Conservation (phyloP, 176 grass and related monocot genomes). For the Cymbopogon citratus region DNA sequence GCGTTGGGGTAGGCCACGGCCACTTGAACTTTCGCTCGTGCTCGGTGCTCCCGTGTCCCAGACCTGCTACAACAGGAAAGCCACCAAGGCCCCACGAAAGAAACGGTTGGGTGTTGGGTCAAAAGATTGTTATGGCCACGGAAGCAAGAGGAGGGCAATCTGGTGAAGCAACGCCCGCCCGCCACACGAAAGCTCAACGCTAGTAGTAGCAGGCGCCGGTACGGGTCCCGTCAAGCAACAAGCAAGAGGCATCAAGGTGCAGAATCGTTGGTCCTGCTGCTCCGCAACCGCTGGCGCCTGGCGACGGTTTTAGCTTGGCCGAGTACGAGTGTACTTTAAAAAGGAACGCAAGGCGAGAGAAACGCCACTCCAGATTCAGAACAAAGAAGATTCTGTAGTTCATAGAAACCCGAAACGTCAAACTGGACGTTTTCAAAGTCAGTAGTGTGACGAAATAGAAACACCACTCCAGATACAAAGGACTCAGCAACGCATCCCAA, state of each 20-base stretch:
- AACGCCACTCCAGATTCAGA: too few species aligned
- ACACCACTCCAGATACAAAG: too few species aligned
- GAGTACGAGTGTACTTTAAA: not conserved
- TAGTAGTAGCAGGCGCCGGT: not conserved
- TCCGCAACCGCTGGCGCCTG: not conserved
- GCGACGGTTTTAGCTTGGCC: not conserved
- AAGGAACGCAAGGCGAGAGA: not conserved
- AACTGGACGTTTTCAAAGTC: not conserved
- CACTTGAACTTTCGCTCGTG: not conserved
- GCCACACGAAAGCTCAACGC: slow-evolving; percentile 1
- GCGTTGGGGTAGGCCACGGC: not conserved
- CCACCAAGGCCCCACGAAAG: not conserved
- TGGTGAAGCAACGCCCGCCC: not conserved
- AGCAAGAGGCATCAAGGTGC: not conserved
- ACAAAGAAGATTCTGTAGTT: too few species aligned
- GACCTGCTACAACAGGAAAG: not conserved
- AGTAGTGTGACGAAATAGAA: too few species aligned
- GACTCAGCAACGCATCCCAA: not conserved
- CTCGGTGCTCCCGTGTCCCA: not conserved
- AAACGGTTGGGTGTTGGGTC: not conserved
- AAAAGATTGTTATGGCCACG: not conserved
- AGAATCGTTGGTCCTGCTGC: not conserved
- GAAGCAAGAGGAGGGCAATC: slow-evolving; percentile 1
- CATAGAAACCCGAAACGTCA: not conserved
- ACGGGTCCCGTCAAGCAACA: slow-evolving; percentile 14